A percentile compares a stretch with the other conserved stretches of the same genome.
These are phyloP conservation scores for Ustilago trichophora DNA, from an alignment of 1,284 basidiomycete species.

Conservation along the genomic window DNA sequence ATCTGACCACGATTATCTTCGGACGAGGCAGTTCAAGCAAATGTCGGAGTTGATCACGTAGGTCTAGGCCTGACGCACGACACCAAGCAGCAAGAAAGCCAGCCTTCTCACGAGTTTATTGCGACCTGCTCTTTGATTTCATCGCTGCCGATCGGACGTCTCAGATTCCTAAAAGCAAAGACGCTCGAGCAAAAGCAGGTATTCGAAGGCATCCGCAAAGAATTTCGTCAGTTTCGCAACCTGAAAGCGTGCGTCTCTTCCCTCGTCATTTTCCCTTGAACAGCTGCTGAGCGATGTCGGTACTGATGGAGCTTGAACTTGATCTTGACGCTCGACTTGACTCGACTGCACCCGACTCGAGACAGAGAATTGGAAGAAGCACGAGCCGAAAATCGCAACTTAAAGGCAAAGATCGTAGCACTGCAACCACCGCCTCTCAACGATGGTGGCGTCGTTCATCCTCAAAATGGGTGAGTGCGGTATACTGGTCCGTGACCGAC, in stretches of 20 bases:
- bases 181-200: constrained; percentile 26
- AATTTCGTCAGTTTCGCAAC: constrained; percentile 7
- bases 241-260: constrained; percentile 9
- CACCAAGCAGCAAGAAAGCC: too few species aligned
- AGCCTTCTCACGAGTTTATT: neutral
- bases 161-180: constrained; percentile 31
- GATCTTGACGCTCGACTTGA: too few species aligned
- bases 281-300: too few species aligned
- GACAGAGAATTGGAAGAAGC: constrained; percentile 22
- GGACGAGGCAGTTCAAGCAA: constrained; percentile 21
- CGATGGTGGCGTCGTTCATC: too few species aligned
- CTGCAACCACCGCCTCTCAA: constrained; percentile 2
- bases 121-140: neutral
- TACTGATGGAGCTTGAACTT: too few species aligned
- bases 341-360: too few species aligned
- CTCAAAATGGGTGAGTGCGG: too few species aligned
- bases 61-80: too few species aligned
- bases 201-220: constrained; percentile 21
- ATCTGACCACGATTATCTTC: too few species aligned
- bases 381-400: constrained; percentile 8
- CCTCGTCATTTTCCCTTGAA: neutral
- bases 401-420: constrained; percentile 14
- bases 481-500: too few species aligned
- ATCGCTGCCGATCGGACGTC: neutral
- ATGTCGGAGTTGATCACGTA: constrained; percentile 35